phyloP scores from a whole-genome alignment of 805 yeast genomes.

The Wickerhamiella domercqiae region DNA sequence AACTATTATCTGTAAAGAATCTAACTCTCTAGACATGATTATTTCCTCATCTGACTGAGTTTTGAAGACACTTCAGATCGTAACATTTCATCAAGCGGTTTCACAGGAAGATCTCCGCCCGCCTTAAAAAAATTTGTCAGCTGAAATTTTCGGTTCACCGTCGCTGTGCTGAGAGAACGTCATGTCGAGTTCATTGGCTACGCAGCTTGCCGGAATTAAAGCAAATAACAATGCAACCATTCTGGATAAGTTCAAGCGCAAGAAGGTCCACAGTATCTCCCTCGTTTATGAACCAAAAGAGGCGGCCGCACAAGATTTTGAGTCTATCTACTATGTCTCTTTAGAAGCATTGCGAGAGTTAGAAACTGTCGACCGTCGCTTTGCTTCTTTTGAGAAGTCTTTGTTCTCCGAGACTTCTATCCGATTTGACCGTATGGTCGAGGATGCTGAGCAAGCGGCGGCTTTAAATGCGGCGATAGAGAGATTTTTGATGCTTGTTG shows the following conservation, averaged over 20 bases:
- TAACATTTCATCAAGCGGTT: background rate
- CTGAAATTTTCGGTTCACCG: background rate
- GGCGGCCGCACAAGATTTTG: slow-evolving; percentile 92
- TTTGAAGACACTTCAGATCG: no score
- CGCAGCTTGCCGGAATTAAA: slow-evolving; percentile 57
- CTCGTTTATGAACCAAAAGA: slow-evolving; percentile 69
- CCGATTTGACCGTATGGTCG: slow-evolving; percentile 66
- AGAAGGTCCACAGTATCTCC: slow-evolving; percentile 77
- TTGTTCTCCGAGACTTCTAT: slow-evolving; percentile 75
- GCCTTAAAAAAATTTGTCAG: background rate
- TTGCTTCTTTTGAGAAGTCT: slow-evolving; percentile 50
- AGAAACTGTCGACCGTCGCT: slow-evolving; percentile 56
- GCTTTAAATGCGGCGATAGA: slow-evolving; percentile 60
- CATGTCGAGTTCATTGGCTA: slow-evolving; percentile 48
- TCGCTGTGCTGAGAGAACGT: no score
- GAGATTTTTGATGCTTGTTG: slow-evolving; percentile 54
- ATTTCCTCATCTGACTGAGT: no score
- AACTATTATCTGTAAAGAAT: background rate
- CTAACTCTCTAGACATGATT: background rate
- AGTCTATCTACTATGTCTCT: slow-evolving; percentile 56
- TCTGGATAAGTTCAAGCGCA: slow-evolving; percentile 73
- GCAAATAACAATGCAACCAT: slow-evolving; percentile 40
- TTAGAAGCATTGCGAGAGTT: slow-evolving; percentile 64
- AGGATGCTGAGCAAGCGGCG: slow-evolving; percentile 60
- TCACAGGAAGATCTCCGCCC: background rate